These are phyloP conservation scores for Lecanicillium sp. DNA, from an alignment of 2,329 filamentous ascomycete species.

Conservation along the genomic window DNA sequence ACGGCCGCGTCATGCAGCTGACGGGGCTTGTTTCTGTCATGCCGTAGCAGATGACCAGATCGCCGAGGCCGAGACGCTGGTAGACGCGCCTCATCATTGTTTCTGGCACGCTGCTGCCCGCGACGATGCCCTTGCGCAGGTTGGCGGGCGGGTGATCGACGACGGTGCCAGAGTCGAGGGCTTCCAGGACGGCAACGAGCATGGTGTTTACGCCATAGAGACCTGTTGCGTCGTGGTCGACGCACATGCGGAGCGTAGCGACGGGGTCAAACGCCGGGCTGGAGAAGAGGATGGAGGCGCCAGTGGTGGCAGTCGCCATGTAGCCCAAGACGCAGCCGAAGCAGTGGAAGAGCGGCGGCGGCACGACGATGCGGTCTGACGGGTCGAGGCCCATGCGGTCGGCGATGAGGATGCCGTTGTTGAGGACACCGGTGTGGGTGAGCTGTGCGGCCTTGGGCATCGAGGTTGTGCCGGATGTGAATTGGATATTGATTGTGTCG, in stretches of 20 bases:
- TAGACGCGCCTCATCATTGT: conserved; percentile 73
- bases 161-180: conserved; percentile 44
- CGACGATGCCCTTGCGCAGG: conserved; percentile 83
- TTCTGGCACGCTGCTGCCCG: conserved; percentile 76
- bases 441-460: conserved; percentile 88
- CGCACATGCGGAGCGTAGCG: conserved; percentile 54
- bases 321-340: conserved; percentile 91
- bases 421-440: conserved; percentile 77
- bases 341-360: conserved; percentile 81
- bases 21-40: conserved; percentile 88
- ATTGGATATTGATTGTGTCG: conserved; percentile 90
- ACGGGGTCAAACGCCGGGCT: conserved; percentile 77
- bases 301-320: conserved; percentile 82
- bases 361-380: conserved; percentile 70
- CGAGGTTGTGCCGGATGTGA: conserved; percentile 92
- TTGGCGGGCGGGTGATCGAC: conserved; percentile 17
- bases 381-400: conserved; percentile 73
- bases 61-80: conserved; percentile 62
- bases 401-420: conserved; percentile 83
- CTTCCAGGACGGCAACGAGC: conserved; percentile 80
- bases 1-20: conserved; percentile 71
- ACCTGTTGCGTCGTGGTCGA: conserved; percentile 46
- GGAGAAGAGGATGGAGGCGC: conserved; percentile 76
- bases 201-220: conserved; percentile 92
- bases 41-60: conserved; percentile 90